Base-by-base conservation (phyloP, 2,329 filamentous ascomycete species). In the Aspergillus aculeatus region DNA sequence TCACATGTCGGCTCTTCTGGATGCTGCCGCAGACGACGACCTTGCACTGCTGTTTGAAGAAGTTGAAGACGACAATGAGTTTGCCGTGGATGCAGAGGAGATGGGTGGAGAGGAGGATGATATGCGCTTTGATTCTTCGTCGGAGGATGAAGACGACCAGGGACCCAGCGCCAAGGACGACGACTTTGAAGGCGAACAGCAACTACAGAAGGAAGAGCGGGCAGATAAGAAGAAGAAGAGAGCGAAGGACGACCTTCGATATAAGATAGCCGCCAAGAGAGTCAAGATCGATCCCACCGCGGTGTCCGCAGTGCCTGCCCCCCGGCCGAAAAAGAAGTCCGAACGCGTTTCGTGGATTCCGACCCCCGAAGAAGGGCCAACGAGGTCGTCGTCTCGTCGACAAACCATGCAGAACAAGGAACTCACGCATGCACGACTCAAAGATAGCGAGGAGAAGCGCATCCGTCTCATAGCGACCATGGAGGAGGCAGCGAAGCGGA, bases 111-210 rank as follows among this genome's bases (percentile, higher is more conserved):
- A 84, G 56, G 85, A 80, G 2, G 91, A 89, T 1, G 94, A 97
- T 71, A 87, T 91, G 66, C 88, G 91, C 50, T 89, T 97, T 80
- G 92, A 96, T 69, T 93, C 90, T 14, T 96, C 91, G 0, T 91
- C 87, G 0, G 90, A 91, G 64, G 89, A 92, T 50, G 91, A 95
- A 52, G 91, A 96, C 61, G 89, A 92, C 59, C 87, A 85, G 75
- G 81, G 86, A 54, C 82, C 89, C 1, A 75, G 74, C 60, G 74
- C 72, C 56, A 70, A 70, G 41, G 76, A 82, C 21, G 86, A 95
- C 65, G 91, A 96, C 47, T 75, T 95, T 4, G 90, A 91, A 58
- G 95, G 95, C 35, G 95, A 99, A 77, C 89, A 88, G 69, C 92
- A 96, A 76, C 75, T 99, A 57, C 87, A 95, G 76, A 88, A 86